Conservation (phyloP, 2,329 filamentous ascomycete genomes). For the Diaporthe vaccinii region DNA sequence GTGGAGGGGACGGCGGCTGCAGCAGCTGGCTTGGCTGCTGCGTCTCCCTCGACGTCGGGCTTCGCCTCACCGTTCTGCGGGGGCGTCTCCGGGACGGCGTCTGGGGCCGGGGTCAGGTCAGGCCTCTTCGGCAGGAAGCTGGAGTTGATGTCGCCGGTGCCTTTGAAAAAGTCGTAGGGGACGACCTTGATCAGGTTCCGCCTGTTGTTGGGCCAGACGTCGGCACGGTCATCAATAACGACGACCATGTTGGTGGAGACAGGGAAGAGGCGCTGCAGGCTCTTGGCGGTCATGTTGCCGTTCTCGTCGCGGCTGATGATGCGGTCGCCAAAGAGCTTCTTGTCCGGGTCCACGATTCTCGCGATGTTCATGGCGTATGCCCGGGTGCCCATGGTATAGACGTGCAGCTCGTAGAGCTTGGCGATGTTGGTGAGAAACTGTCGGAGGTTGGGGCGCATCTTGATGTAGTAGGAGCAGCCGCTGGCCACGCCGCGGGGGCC, state of each 20-base stretch:
- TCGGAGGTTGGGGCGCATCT: conserved; percentile 88
- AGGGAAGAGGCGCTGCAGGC: conserved; percentile 89
- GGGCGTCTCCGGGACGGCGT: conserved; percentile 39
- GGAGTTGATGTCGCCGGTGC: conserved; percentile 98
- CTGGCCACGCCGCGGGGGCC: conserved; percentile 76
- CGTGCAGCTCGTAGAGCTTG: conserved; percentile 91
- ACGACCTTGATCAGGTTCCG: conserved; percentile 94
- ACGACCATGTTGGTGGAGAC: conserved; percentile 99
- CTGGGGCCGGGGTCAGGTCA: conserved; percentile 59
- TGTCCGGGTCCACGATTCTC: conserved; percentile 90
- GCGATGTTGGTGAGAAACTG: conserved; percentile 85
- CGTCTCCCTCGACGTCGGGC: conserved; percentile 43
- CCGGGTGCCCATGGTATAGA: conserved; percentile 98
- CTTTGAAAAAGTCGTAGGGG: conserved; percentile 97
- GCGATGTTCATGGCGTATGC: conserved; percentile 96
- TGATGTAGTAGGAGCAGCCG: conserved; percentile 98
- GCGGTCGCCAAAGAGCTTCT: conserved; percentile 91
- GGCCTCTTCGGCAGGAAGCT: conserved; percentile 90
- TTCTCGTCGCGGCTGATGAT: conserved; percentile 98
- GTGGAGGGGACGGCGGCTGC: conserved; percentile 69
- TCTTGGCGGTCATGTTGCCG: conserved; percentile 92
- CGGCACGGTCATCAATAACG: conserved; percentile 96
- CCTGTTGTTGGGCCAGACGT: conserved; percentile 93
- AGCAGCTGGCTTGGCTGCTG: conserved; percentile 62
- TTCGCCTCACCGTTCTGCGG: conserved; percentile 42